phyloP scores from a whole-genome alignment of 2,329 filamentous ascomycete species.

The Aspergillus costaricaensis region DNA sequence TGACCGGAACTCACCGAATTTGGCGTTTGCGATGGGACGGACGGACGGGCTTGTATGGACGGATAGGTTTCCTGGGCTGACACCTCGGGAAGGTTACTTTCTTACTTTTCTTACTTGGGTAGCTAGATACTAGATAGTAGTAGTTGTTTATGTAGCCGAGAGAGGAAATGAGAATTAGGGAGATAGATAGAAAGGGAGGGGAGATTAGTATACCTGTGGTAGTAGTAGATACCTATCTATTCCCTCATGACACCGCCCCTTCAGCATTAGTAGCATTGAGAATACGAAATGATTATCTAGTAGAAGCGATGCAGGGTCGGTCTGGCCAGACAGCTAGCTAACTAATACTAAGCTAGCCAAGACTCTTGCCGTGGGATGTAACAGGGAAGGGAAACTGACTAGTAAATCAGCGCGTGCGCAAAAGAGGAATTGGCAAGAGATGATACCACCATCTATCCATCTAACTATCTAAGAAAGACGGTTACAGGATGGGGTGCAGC shows the following conservation, averaged over 20 bases:
- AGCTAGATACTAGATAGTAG: no score
- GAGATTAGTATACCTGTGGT: background rate
- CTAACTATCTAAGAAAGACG: background rate
- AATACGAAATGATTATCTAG: background rate
- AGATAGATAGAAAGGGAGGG: no score
- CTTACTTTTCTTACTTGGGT: no score
- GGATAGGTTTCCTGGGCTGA: background rate
- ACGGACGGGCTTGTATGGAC: background rate
- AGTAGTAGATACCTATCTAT: background rate
- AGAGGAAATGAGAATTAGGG: no score
- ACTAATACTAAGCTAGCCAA: background rate
- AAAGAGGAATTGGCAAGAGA: no score
- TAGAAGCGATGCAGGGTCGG: background rate
- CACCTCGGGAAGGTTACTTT: background rate
- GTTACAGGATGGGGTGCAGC: conserved; percentile 10
- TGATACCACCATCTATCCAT: no score
- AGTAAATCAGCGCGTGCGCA: no score
- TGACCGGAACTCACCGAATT: conserved; percentile 7
- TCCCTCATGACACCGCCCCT: background rate
- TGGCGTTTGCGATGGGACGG: background rate
- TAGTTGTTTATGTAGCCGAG: no score
- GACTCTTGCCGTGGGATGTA: background rate
- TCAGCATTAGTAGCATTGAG: no score
- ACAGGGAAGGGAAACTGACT: no score
- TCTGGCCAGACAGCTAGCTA: background rate